Evolutionary conservation across 164 flowering plant genomes (phyloP), one percentile per base, ranked within the genome.

Genomic region (grape (Vitis vinifera)): DNA sequence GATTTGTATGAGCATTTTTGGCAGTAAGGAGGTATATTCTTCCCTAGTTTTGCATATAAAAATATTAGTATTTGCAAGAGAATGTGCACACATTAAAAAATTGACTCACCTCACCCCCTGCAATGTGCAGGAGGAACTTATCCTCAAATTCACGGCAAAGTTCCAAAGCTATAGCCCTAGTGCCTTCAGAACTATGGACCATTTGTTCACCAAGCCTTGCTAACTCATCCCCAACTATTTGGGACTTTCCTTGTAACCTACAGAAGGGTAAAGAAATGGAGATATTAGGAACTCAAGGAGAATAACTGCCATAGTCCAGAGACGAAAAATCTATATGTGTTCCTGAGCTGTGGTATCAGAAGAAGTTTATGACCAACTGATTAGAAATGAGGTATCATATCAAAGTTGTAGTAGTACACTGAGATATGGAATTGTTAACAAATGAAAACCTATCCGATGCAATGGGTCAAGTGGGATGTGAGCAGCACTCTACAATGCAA

Each of bases 81-180:
- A 6, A 58, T 65, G 8, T 47, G 23, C 56, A 49, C 53, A 17
- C 6, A n/a, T 16, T 14, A 55, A 31, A 19, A 59, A 73, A 10
- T 23, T 59, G 9, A 71, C 88, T 83, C 68, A 93, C 99, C 91
- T 96, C 99, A 71, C 99, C 99, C 71, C 87, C 80, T 9, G 92
- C 84, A 68, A 96, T 85, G 74, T 96, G 98, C 66, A 75, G 91
- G 59, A 96, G 98, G 81, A 96, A 96, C 63, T 84, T 92, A 66
- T 96, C 99, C 82, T 96, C 99, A 80, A 92, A 96, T 79, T 96
- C 99, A 68, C 99, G 98, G 75, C 99, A 96, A 62, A 96, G 92
- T 84, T 93, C 97, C 86, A 96, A 80, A 44, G 97, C 99, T 71
- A 93, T 70, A 23, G 99, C 97, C 73, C 87, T 89, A 51, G 99